phyloP scores from a whole-genome alignment of 495 filamentous ascomycete species.

The Darksidea phi region DNA sequence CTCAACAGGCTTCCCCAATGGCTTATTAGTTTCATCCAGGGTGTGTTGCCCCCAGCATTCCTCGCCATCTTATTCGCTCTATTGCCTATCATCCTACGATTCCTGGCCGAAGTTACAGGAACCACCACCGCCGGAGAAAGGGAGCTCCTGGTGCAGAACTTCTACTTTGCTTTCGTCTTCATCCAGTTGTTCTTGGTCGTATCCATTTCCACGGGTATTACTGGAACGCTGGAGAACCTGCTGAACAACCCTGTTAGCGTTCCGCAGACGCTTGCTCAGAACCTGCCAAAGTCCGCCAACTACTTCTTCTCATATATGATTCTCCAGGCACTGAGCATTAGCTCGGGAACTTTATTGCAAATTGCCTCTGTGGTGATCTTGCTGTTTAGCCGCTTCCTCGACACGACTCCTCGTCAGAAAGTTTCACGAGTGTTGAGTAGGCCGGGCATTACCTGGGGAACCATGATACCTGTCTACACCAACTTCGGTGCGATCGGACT shows the following conservation, averaged over 20 bases:
- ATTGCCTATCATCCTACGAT: constrained; percentile 73
- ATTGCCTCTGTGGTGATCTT: constrained; percentile 64
- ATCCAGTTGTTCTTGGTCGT: constrained; percentile 94
- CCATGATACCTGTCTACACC: constrained; percentile 92
- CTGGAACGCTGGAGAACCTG: constrained; percentile 63
- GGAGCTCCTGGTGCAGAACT: constrained; percentile 80
- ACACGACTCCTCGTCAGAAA: constrained; percentile 85
- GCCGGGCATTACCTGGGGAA: constrained; percentile 81
- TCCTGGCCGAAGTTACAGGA: constrained; percentile 73
- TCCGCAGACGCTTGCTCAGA: constrained; percentile 68
- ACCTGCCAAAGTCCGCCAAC: constrained; percentile 85
- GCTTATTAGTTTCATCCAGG: constrained; percentile 72
- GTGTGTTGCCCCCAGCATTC: constrained; percentile 78
- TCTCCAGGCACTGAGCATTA: constrained; percentile 85
- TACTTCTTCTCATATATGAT: constrained; percentile 99
- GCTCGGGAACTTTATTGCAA: constrained; percentile 88
- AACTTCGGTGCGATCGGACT: constrained; percentile 90
- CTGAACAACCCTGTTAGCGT: constrained; percentile 54
- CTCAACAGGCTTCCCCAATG: constrained; percentile 60
- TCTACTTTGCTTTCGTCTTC: constrained; percentile 94
- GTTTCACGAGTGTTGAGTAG: constrained; percentile 81
- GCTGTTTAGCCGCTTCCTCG: constrained; percentile 68
- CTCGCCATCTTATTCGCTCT: constrained; percentile 77
- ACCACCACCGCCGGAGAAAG: constrained; percentile 77
- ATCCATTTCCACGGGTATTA: constrained; percentile 78